Evolutionary conservation across 139 green algal genomes (phyloP).

Genomic region (Auxenochlorella pyrenoidosa): DNA sequence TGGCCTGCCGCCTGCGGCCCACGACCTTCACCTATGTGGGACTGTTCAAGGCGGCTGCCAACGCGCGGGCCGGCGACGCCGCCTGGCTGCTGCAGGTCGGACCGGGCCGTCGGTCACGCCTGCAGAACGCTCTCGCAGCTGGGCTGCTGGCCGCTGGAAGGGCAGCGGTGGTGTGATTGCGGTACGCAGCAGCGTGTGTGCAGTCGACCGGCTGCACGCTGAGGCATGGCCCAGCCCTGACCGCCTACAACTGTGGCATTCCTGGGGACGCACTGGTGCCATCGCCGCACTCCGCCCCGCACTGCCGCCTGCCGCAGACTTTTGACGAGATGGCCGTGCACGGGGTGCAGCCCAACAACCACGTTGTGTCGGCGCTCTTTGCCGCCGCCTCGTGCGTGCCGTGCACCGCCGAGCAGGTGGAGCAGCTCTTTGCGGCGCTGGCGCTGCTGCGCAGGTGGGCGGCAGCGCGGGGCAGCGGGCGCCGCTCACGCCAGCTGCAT

Average conservation of each 20-base stretch:
- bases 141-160: too few relatives aligned
- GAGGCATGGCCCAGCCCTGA: too few relatives aligned
- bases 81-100: conserved; percentile 47
- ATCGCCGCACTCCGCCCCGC: too few relatives aligned
- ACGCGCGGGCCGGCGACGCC: conserved; percentile 10
- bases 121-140: too few relatives aligned
- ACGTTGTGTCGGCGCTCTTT: conserved; percentile 60
- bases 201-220: too few relatives aligned
- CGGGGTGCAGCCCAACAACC: conserved; percentile 50
- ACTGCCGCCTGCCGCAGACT: conserved; percentile 28
- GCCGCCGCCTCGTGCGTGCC: conserved; percentile 37
- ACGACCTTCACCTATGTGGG: conserved; percentile 50
- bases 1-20: conserved; percentile 28
- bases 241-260: too few relatives aligned
- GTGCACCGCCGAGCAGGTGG: conserved; percentile 44
- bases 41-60: conserved; percentile 47
- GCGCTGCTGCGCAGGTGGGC: conserved; percentile 34
- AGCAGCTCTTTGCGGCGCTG: conserved; percentile 51
- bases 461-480: too few relatives aligned
- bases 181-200: too few relatives aligned
- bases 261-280: too few relatives aligned
- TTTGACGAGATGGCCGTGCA: conserved; percentile 36
- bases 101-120: neutral
- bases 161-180: too few relatives aligned
- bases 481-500: too few relatives aligned